Evolutionary conservation across 2,329 filamentous ascomycete genomes (phyloP).

Genomic region (Ceratocystis colombiana): DNA sequence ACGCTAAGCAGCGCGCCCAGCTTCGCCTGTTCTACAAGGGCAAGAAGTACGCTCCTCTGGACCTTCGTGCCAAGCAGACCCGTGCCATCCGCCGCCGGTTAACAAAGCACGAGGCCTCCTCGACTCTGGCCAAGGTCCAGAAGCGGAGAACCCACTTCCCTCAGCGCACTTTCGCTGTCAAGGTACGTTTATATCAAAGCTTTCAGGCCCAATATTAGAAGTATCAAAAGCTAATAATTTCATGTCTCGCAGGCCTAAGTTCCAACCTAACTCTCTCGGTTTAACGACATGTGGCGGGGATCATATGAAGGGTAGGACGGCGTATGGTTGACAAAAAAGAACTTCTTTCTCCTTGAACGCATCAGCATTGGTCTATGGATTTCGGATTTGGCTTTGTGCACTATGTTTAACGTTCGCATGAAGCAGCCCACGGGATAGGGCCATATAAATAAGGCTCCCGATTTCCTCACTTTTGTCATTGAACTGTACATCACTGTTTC

Average conservation of each 20-base stretch:
- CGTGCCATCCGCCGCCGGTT: constrained; percentile 93
- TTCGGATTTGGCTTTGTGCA: constrained; percentile 26
- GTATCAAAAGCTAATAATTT: background rate
- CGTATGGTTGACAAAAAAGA: constrained; percentile 27
- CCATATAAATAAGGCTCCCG: constrained; percentile 24
- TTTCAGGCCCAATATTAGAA: background rate
- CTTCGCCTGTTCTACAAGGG: constrained; percentile 99
- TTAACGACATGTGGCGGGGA: constrained; percentile 24
- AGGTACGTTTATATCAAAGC: constrained; percentile 47
- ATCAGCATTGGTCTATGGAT: constrained; percentile 26
- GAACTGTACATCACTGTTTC: constrained; percentile 18
- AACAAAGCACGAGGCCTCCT: constrained; percentile 78
- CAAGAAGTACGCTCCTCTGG: constrained; percentile 99
- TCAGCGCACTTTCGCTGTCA: constrained; percentile 97
- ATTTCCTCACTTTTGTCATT: constrained; percentile 20
- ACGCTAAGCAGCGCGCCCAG: constrained; percentile 97
- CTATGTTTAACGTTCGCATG: constrained; percentile 25
- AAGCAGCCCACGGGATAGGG: constrained; percentile 25
- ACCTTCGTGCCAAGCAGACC: constrained; percentile 97
- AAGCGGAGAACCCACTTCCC: constrained; percentile 96
- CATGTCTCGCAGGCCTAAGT: constrained; percentile 22
- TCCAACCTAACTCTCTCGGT: constrained; percentile 22
- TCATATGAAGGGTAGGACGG: constrained; percentile 26
- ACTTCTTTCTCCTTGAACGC: constrained; percentile 25
- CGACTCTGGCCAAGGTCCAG: constrained; percentile 85